Percentiles rank a stretch among this genome's conserved stretches.
These are phyloP conservation scores for Auriculariales sp. DNA, from an alignment of 768 basidiomycete species.

Conservation along the genomic window DNA sequence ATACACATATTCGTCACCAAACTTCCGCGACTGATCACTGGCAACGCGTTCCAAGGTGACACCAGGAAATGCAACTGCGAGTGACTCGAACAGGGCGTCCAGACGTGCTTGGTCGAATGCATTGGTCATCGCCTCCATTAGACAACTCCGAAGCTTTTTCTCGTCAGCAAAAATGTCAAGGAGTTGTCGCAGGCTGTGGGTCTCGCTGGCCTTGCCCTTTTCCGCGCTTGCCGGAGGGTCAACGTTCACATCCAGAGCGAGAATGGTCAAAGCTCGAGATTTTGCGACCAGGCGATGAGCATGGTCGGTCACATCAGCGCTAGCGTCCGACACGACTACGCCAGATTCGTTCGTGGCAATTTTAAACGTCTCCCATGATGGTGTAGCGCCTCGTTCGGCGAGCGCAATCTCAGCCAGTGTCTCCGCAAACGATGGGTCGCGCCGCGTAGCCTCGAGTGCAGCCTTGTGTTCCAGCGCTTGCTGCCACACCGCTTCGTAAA, in stretches of 20 bases:
- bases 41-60: conserved; percentile 53
- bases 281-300: conserved; percentile 59
- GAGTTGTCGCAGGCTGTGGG: conserved; percentile 12
- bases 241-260: conserved; percentile 60
- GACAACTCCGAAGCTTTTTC: conserved; percentile 47
- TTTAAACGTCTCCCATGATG: conserved; percentile 46
- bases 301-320: conserved; percentile 46
- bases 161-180: conserved; percentile 31
- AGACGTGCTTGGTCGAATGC: conserved; percentile 63
- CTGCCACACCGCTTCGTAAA: conserved; percentile 68
- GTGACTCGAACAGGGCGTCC: conserved; percentile 35
- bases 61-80: conserved; percentile 39
- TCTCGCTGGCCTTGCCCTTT: conserved; percentile 10
- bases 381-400: conserved; percentile 59
- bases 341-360: conserved; percentile 34
- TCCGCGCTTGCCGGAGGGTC: conserved; percentile 26
- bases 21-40: conserved; percentile 55
- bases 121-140: conserved; percentile 54
- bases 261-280: conserved; percentile 57
- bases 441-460: conserved; percentile 39
- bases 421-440: conserved; percentile 53
- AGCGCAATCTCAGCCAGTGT: conserved; percentile 47
- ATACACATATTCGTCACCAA: conserved; percentile 74
- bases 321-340: conserved; percentile 35
- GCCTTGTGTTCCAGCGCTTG: conserved; percentile 60